Conservation (phyloP, 2,329 filamentous ascomycete genomes). For the Fusarium napiforme region DNA sequence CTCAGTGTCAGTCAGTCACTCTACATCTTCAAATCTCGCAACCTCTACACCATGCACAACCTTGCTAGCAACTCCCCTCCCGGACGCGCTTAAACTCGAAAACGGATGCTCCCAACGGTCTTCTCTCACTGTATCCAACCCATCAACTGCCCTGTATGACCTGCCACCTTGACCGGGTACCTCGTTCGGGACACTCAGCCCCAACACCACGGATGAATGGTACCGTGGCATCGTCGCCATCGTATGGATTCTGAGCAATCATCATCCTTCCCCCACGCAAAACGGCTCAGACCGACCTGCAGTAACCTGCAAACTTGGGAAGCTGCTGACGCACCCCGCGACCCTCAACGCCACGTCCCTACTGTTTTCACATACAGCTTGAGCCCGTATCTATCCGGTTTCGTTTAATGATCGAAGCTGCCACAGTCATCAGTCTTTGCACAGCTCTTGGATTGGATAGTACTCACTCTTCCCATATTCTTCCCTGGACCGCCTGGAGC, state of each 20-base stretch:
- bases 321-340: slow-evolving; percentile 41
- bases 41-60: slow-evolving; percentile 38
- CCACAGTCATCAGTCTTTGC: slow-evolving; percentile 35
- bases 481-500: slow-evolving; percentile 84
- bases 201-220: slow-evolving; percentile 37
- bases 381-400: slow-evolving; percentile 19
- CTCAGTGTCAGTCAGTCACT: slow-evolving; percentile 15
- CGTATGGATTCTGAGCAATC: slow-evolving; percentile 41
- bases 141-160: slow-evolving; percentile 23
- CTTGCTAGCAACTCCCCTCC: slow-evolving; percentile 6
- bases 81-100: slow-evolving; percentile 14
- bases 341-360: slow-evolving; percentile 19
- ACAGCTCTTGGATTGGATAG: slow-evolving; percentile 3
- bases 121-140: slow-evolving; percentile 16
- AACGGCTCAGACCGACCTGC: slow-evolving; percentile 43
- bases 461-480: slow-evolving; percentile 85
- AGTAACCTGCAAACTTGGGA: slow-evolving; percentile 26
- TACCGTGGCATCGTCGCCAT: slow-evolving; percentile 38
- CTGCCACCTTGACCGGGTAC: slow-evolving; percentile 36
- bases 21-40: slow-evolving; percentile 39
- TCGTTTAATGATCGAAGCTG: slow-evolving; percentile 56
- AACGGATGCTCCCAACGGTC: slow-evolving; percentile 15
- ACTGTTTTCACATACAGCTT: neutral
- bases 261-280: slow-evolving; percentile 36
- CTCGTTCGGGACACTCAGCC: slow-evolving; percentile 36